Base-by-base conservation (phyloP, 2,329 filamentous ascomycete species). In the Beauveria sp. region DNA sequence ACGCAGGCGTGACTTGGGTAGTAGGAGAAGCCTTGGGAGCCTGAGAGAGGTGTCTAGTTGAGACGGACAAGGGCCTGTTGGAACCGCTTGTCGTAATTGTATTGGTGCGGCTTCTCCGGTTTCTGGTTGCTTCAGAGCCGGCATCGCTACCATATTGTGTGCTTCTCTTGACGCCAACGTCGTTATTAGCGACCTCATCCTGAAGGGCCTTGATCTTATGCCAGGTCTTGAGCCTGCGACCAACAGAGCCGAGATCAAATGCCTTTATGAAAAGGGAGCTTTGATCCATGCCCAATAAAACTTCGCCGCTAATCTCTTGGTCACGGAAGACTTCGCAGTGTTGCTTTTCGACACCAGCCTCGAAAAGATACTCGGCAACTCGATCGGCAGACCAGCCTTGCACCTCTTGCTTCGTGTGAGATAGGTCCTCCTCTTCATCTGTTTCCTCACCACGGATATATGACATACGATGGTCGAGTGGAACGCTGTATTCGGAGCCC, bases 401-500 rank as follows among this genome's bases (percentile, higher is more conserved):
- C 26, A 99, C 91, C 71, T 97, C 89, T 40, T 83, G 78, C 18
- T 81, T 78, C 14, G 78, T 89, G 66, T 91, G 86, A n/a, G 82
- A 70, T 14, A 77, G 81, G 37, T 89, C 86, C 72, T 97, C 94
- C 73, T 97, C 94, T 69, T 97, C 92, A 67, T 97, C 93, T 1
- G 92, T 97, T 74, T 97, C 93, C 65, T 96, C 89, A 43, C 93
- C 94, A 66, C 94, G 89, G 64, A 97, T 93, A 72, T 96, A 96
- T 1, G 93, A 96, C 67, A 93, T 77, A 44, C 92, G 86, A 67
- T 89, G 86, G 64, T 87, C 87, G 44, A 90, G 71, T 60, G 90
- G 86, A 63, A 85, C 90, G 74, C 92, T 96, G 73, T 96, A 96
- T 71, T 96, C 91, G 75, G 91, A 96, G 55, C 88, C 89, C 2